Base-by-base conservation (phyloP, 768 basidiomycete species). In the Rhodotorula toruloides region DNA sequence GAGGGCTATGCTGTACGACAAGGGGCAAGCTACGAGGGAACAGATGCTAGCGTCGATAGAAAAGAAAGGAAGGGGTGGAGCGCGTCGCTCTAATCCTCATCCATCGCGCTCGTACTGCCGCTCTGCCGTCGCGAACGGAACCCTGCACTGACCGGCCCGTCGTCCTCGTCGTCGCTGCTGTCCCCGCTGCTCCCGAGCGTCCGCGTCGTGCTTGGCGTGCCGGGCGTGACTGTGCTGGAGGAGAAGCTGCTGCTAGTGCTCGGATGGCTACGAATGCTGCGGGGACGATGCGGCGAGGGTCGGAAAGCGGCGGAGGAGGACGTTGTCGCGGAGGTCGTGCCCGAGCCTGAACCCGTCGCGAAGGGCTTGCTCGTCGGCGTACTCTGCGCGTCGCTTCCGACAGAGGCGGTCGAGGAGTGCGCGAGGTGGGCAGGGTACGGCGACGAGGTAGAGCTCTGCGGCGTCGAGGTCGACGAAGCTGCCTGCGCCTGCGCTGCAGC, bases 141-240 rank as follows among this genome's bases (percentile, higher is more conserved):
- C n/a, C n/a, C n/a, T n/a, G n/a, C n/a, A n/a, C n/a, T n/a, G n/a
- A n/a, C 31, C 47, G 21, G 27, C 43, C 25, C 31, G 9, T n/a
- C 44, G 32, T 19, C 56, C 14, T 46, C 54, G 5, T 52, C 42
- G 10, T 27, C 49, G 17, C 39, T 42, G 11, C 42, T 43, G 34
- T n/a, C 13, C 16, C 49, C 42, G 22, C 32, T 17, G 36, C 42
- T 53, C 37, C 43, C 32, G 0, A 1, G n/a, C 13, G 25, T 47
- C 31, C 59, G 50, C 49, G 61, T 54, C 53, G 61, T 65, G 14
- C 54, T 55, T 46, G 65, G 65, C 58, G 65, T 66, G 21, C 65
- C 65, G 0, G 65, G 65, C 32, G 65, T 66, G 19, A 66, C 53
- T 13, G 65, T 66, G 6, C 54, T 55, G 22, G 29, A 34, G 25